Percentiles rank a stretch among this genome's conserved stretches.
These are phyloP conservation scores for Ceratonia siliqua DNA, from an alignment of 306 rosid species.

Conservation along the genomic window DNA sequence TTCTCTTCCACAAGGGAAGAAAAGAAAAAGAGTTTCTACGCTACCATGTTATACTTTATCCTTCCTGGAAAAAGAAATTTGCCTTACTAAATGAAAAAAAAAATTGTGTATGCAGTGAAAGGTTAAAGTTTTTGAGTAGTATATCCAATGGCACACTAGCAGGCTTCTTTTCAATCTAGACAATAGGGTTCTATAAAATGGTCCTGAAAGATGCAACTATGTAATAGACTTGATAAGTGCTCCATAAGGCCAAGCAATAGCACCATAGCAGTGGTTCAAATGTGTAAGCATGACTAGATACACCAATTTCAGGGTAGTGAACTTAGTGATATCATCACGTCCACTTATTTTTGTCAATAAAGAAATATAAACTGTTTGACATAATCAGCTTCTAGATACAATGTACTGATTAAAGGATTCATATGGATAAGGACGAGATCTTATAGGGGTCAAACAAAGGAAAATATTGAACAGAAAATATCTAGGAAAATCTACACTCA, in stretches of 20 bases:
- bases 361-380: conserved; percentile 6
- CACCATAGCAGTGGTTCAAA: neutral
- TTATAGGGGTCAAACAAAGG: neutral
- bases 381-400: conserved; percentile 39
- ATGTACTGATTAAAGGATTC: conserved; percentile 37
- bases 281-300: conserved; percentile 18
- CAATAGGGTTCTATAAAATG: neutral
- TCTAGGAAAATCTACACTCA: neutral
- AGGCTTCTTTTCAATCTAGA: neutral
- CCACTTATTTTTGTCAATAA: conserved; percentile 32
- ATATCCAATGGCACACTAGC: neutral
- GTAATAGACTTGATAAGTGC: conserved; percentile 25
- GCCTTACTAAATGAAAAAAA: neutral
- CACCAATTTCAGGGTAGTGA: conserved; percentile 34
- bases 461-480: neutral
- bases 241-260: conserved; percentile 32
- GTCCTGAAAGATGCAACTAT: neutral
- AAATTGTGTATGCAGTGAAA: neutral
- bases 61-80: neutral
- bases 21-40: neutral
- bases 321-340: conserved; percentile 36
- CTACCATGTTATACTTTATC: neutral
- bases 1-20: neutral
- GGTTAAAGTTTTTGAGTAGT: neutral
- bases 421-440: conserved; percentile 14